Evolutionary conservation across 345 rosid species (phyloP).

Genomic region (Diplotaxis tenuifolia): DNA sequence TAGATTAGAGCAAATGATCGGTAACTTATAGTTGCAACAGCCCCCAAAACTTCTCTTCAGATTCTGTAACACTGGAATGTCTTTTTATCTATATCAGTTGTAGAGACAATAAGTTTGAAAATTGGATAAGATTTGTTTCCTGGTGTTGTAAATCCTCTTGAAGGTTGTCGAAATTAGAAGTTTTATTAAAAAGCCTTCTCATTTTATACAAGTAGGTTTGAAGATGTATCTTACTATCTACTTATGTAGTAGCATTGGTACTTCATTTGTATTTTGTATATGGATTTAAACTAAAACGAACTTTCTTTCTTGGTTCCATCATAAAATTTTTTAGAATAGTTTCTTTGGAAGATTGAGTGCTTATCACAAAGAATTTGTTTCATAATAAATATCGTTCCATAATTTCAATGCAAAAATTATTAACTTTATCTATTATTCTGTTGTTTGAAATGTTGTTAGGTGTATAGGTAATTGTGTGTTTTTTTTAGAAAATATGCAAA

Average conservation of each 20-base stretch:
- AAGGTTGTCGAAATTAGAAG: constrained; percentile 27
- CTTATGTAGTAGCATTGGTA: constrained; percentile 8
- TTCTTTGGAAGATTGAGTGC: too few species aligned
- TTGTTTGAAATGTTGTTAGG: too few species aligned
- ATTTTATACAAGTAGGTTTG: constrained; percentile 25
- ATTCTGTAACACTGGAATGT: constrained; percentile 17
- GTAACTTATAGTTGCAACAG: constrained; percentile 25
- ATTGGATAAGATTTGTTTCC: constrained; percentile 18
- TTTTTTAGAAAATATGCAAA: too few species aligned
- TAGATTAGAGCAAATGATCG: constrained; percentile 57
- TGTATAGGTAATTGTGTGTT: too few species aligned
- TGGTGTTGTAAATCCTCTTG: constrained; percentile 32
- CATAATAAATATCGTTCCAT: too few species aligned
- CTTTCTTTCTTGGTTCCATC: not conserved
- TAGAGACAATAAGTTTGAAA: constrained; percentile 10
- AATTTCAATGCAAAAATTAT: too few species aligned
- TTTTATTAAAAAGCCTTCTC: not conserved
- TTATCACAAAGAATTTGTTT: too few species aligned
- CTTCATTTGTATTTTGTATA: constrained; percentile 28
- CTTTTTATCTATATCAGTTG: constrained; percentile 3
- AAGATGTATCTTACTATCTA: constrained; percentile 17
- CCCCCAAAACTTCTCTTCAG: constrained; percentile 6
- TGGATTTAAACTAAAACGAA: not conserved
- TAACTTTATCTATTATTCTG: too few species aligned
- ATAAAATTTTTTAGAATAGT: too few species aligned